Evolutionary conservation across 1,284 basidiomycete species (phyloP), one percentile per base, ranked within the genome.

Genomic region (Rhodotorula sp.): DNA sequence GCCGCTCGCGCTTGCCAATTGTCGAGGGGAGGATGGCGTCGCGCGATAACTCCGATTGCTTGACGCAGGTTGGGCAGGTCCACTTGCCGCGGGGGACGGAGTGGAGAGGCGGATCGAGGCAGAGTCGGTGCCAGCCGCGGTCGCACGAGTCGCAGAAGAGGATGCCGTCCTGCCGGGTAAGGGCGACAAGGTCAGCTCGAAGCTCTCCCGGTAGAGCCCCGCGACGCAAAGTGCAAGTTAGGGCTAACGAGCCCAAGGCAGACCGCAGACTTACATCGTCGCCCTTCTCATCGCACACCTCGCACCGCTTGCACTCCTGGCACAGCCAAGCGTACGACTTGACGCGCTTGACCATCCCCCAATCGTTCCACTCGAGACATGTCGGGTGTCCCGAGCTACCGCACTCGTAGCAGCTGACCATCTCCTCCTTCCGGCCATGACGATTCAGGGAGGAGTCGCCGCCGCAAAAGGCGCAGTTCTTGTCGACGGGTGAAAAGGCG

Each of bases 61-160:
- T 52, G 59, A 56, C 59, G 74, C 90, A 92, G 53, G 86, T 85
- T 1, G 92, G 92, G 68, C 70, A 72, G 54, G 32, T 63, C 60
- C 59, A 67, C 8, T 62, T 74, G 20, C 69, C 70, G n/a, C 51
- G 46, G 8, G 66, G 69, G 36, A 60, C 54, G n/a, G 39, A 10
- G 30, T 56, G 24, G 2, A 83, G 80, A 48, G 79, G 82, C 76
- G 93, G 92, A 27, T 84, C 79, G 59, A 97, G 84, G 81, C 94
- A 97, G 76, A 90, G 87, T 82, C 89, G 88, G 80, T 99, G 95
- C 91, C 91, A 97, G 85, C 91, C 93, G 83, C 93, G 85, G 83
- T 99, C 95, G 80, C 95, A 99, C 61, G 84, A 86, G 82, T 98
- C 95, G 80, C 95, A 99, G 76, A 98, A 91, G 72, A 98, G 81